Evolutionary conservation across 192 early-diverging fungal genomes (phyloP), one percentile per base, ranked within the genome.

Genomic region (Thoreauomyces humboldtii): DNA sequence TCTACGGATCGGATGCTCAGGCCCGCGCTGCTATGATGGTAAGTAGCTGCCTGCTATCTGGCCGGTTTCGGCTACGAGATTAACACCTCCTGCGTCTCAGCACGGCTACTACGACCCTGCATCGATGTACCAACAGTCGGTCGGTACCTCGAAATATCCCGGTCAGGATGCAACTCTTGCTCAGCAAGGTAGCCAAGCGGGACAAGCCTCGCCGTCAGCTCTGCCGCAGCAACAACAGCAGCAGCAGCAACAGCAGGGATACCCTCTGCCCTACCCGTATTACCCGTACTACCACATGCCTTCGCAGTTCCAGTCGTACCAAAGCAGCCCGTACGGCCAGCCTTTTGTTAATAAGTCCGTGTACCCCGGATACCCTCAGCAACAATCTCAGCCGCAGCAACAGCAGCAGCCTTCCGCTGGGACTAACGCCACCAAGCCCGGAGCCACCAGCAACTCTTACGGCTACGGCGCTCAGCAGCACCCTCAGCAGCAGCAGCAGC

Each of bases 311-410:
- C 86, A 83, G 61, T 87, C 82, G 29, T 92, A 92, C 73, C 89
- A 89, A 61, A 86, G 87, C 69, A 88, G 88, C 1, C 81, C 81
- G 6, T 96, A 93, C 72, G 90, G 88, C n/a, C 92, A 93, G 71
- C 92, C 88, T 7, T 93, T 91, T 68, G 82, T 92, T 73, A 92
- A 91, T 79, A 93, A 96, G 82, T 83, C 77, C 35, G 86, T 92
- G 81, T 96, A 93, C 60, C 91, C 91, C 17, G 88, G 89, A 86
- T 92, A 93, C 68, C 75, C 73, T 28, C 60, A 67, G 48, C 55
- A 69, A 34, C 27, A 55, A 50, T n/a, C n/a, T n/a, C n/a, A n/a
- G n/a, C n/a, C n/a, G n/a, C n/a, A n/a, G n/a, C n/a, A n/a, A n/a
- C n/a, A n/a, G n/a, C 37, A 50, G 42, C 75, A 79, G 52, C 67